A percentile compares a stretch with the other conserved stretches of the same genome.
phyloP scores from a whole-genome alignment of 345 rosid species.

The Orychophragmus violaceus region DNA sequence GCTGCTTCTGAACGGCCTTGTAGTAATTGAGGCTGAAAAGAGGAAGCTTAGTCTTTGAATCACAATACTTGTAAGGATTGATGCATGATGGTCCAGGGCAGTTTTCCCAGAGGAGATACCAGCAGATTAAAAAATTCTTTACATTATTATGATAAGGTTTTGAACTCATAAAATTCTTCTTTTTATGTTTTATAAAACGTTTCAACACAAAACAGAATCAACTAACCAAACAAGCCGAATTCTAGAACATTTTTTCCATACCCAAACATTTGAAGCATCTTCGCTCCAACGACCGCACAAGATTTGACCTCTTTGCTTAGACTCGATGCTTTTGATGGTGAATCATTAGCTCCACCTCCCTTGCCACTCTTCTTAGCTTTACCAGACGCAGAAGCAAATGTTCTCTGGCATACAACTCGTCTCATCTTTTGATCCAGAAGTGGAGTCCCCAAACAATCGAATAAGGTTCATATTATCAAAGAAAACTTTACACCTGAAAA shows the following conservation, averaged over 20 bases:
- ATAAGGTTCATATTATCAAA: neutral
- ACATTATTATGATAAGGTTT: neutral
- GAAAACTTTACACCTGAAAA: neutral
- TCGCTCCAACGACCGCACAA: constrained; percentile 79
- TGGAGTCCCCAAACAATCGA: neutral
- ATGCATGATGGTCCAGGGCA: constrained; percentile 78
- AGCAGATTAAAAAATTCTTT: constrained; percentile 24
- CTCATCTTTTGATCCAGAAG: constrained; percentile 25
- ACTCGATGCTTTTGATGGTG: constrained; percentile 66
- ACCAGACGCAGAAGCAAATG: constrained; percentile 53
- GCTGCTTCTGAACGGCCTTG: constrained; percentile 59
- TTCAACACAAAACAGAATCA: neutral
- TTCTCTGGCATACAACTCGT: constrained; percentile 32
- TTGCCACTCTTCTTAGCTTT: constrained; percentile 69
- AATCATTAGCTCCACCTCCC: constrained; percentile 52
- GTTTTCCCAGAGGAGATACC: constrained; percentile 83
- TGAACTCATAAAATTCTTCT: neutral
- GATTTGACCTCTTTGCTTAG: constrained; percentile 85
- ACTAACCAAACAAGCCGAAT: neutral
- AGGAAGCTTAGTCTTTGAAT: constrained; percentile 79
- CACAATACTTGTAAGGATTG: constrained; percentile 77
- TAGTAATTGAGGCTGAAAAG: constrained; percentile 92
- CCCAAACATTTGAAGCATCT: no score
- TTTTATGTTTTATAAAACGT: neutral
- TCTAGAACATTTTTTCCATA: neutral